Evolutionary conservation across 169 alveolate genomes (phyloP).

Genomic region (Plasmodium cynomolgi): DNA sequence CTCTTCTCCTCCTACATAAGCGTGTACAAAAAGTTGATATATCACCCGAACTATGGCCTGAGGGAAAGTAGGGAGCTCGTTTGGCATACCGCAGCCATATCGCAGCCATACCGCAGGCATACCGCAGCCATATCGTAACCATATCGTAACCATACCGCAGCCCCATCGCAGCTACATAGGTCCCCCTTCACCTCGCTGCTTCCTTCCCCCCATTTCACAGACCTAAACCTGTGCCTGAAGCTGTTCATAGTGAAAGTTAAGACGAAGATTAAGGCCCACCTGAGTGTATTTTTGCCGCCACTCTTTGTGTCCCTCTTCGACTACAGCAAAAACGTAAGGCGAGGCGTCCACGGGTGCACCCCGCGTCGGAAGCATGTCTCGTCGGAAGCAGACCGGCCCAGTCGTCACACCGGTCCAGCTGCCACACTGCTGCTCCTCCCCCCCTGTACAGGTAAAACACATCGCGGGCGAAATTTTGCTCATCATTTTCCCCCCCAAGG

Average conservation of each 20-base stretch:
- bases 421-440: neutral
- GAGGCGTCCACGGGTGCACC: neutral
- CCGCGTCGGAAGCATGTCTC: neutral
- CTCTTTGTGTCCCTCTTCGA: conserved; percentile 59
- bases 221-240: conserved; percentile 37
- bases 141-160: too few species aligned
- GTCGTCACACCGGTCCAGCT: too few species aligned
- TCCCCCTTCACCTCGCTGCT: neutral
- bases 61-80: conserved; percentile 40
- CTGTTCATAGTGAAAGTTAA: conserved; percentile 36
- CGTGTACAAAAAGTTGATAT: conserved; percentile 60
- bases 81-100: neutral
- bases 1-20: conserved; percentile 31
- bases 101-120: neutral
- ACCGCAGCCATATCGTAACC: neutral
- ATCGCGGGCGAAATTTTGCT: neutral
- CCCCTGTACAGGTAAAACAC: neutral
- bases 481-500: neutral
- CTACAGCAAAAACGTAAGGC: conserved; percentile 46
- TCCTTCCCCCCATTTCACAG: neutral
- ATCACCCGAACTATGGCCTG: conserved; percentile 34
- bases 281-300: conserved; percentile 34
- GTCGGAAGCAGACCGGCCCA: too few species aligned
- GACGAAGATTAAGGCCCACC: conserved; percentile 45
- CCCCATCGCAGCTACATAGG: too few species aligned